Conservation (phyloP, 176 grass and related monocot species). For the Zoysia pacifica region DNA sequence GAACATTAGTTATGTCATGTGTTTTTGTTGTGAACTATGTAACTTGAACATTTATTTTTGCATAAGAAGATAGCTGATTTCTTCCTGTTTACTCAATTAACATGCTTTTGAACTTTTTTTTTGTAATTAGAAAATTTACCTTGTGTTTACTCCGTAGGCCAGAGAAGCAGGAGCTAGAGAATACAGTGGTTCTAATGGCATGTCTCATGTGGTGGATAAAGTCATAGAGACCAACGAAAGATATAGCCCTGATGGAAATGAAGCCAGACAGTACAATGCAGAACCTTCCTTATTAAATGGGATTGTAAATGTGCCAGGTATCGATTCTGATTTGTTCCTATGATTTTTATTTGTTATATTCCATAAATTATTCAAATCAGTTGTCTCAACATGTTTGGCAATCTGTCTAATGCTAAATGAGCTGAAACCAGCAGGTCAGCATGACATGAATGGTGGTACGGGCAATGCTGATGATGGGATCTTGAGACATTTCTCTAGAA, state of each 20-base stretch:
- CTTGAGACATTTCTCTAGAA: constrained; percentile 66
- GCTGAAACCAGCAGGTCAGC: constrained; percentile 47
- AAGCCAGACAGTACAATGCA: constrained; percentile 41
- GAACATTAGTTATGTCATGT: neutral
- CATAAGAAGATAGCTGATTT: constrained; percentile 17
- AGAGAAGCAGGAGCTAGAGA: constrained; percentile 64
- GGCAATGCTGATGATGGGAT: constrained; percentile 49
- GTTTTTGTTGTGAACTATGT: constrained; percentile 4
- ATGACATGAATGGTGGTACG: constrained; percentile 10
- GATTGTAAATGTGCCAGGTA: constrained; percentile 49
- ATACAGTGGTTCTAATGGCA: constrained; percentile 48
- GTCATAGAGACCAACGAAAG: constrained; percentile 60
- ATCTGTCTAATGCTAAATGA: constrained; percentile 41
- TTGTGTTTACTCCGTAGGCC: constrained; percentile 47
- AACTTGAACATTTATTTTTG: neutral
- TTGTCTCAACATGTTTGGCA: no score
- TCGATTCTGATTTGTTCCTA: constrained; percentile 26
- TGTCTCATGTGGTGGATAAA: constrained; percentile 43
- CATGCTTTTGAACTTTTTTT: neutral
- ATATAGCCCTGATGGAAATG: constrained; percentile 42
- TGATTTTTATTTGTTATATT: neutral
- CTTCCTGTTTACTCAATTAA: constrained; percentile 16
- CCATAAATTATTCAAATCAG: constrained; percentile 29
- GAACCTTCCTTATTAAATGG: constrained; percentile 30
- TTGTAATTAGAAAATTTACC: constrained; percentile 11